phyloP scores from a whole-genome alignment of 2,329 filamentous ascomycete species.

The Monosporascus sp. region DNA sequence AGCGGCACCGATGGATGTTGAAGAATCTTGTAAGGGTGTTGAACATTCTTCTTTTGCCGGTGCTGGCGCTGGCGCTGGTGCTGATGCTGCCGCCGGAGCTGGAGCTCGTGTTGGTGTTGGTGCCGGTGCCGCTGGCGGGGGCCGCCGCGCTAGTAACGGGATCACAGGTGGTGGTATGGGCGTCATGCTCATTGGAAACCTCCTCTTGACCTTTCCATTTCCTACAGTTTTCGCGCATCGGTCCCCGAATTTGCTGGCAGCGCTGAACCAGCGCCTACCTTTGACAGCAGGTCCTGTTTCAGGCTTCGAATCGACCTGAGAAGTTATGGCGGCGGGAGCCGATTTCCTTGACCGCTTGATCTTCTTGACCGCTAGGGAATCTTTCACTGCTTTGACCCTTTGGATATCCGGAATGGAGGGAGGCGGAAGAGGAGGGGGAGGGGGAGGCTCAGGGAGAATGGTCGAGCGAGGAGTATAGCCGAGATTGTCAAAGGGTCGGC shows the following conservation, averaged over 20 bases:
- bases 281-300: constrained; percentile 3
- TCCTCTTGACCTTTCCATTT: constrained; percentile 14
- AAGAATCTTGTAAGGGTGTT: constrained; percentile 6
- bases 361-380: constrained; percentile 9
- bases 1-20: constrained; percentile 44
- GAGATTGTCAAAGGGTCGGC: constrained; percentile 26
- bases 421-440: constrained; percentile 12
- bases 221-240: constrained; percentile 20
- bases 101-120: not conserved
- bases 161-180: not conserved
- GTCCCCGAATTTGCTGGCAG: constrained; percentile 16
- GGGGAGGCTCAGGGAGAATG: constrained; percentile 25
- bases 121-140: not conserved
- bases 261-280: constrained; percentile 8
- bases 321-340: constrained; percentile 30
- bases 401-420: constrained; percentile 6
- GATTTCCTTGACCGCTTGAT: constrained; percentile 35
- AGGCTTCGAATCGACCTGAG: not conserved
- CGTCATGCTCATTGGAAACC: not conserved
- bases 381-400: constrained; percentile 7
- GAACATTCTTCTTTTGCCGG: constrained; percentile 3
- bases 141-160: not conserved
- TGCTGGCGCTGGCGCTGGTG: not conserved
- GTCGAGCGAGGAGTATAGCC: constrained; percentile 29
- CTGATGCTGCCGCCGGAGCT: not conserved